Base-by-base conservation (phyloP, 352 stramenopile species). In the Elongisporangium undulatum region DNA sequence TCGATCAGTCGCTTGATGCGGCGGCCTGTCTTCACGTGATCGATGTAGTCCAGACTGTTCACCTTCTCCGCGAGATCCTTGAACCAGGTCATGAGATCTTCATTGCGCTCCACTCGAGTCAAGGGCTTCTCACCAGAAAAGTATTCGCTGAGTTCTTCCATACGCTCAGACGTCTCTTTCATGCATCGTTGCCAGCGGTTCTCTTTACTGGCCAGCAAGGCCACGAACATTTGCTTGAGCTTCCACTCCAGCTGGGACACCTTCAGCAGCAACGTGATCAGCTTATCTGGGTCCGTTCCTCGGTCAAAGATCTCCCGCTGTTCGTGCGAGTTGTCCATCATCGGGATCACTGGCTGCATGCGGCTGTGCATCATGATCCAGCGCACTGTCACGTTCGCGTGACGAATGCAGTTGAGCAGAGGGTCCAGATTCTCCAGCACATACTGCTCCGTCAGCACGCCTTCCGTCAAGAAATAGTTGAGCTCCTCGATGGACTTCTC, bases 351-450 rank as follows among this genome's bases (percentile, higher is more conserved):
- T 2, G 82, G 79, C 48, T 95, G 86, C 64, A 91, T 94, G 16
- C 85, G 77, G n/a, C 90, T 96, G 77, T 98, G 95, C 58, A 98
- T 83, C 63, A 98, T 89, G 6, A 91, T 89, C 95, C 95, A 98
- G 8, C 94, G 82, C 17, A 98, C 81, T 12, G 91, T 94, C 50
- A 98, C 91, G 58, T 98, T 98, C 22, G 89, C 92, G 53, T 93
- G 77, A 19, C 93, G 82, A 55, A 98, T 89, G 62, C 81, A 95
- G 62, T 98, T 96, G 24, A 98, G 66, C 59, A 98, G 69, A 16
- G 82, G 77, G 52, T 96, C 78, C 38, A 96, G 67, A 58, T 98
- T 94, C 61, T 98, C 94, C 26, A 98, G 72, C 34, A 98, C 87
- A 57, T 96, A 98, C 61, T 94, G 79, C 63, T 98, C 93, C 1